phyloP scores from a whole-genome alignment of 768 basidiomycete genomes.

The Mycena filopes region DNA sequence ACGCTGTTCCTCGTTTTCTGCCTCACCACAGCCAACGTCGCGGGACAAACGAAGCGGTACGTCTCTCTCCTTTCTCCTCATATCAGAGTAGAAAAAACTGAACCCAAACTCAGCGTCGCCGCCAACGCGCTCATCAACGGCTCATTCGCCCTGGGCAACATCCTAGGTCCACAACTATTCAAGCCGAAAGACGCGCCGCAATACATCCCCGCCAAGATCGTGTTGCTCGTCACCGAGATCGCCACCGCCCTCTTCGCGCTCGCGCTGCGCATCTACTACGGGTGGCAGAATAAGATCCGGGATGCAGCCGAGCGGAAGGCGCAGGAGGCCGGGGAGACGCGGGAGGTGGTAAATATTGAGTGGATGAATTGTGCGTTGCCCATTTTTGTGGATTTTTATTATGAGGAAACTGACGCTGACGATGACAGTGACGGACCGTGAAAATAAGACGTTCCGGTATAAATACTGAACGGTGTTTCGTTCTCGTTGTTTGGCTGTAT shows the following conservation, averaged over 20 bases:
- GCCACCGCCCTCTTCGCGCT: slow-evolving; percentile 12
- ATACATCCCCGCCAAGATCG: slow-evolving; percentile 31
- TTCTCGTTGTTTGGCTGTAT: no score
- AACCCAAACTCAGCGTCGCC: slow-evolving; percentile 17
- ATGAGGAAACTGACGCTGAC: not conserved
- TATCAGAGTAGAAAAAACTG: not conserved
- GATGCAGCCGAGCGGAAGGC: slow-evolving; percentile 12
- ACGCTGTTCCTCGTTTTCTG: slow-evolving; percentile 29
- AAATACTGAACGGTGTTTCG: no score
- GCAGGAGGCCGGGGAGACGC: slow-evolving; percentile 4
- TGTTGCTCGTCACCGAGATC: slow-evolving; percentile 23
- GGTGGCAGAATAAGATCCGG: slow-evolving; percentile 18
- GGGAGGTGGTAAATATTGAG: slow-evolving; percentile 18
- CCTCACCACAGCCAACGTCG: slow-evolving; percentile 30
- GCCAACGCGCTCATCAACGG: slow-evolving; percentile 30
- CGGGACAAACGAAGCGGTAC: slow-evolving; percentile 33
- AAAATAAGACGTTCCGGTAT: slow-evolving; percentile 8
- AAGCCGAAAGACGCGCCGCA: slow-evolving; percentile 30
- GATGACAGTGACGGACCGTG: slow-evolving; percentile 15
- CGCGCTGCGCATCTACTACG: slow-evolving; percentile 25
- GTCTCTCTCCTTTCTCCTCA: not conserved
- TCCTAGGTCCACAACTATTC: slow-evolving; percentile 32
- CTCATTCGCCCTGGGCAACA: slow-evolving; percentile 31
- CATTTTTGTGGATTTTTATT: not conserved
- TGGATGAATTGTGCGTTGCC: slow-evolving; percentile 27